Evolutionary conservation across 192 early-diverging fungal species (phyloP).

Genomic region (Gaertneriomyces semiglobifer): DNA sequence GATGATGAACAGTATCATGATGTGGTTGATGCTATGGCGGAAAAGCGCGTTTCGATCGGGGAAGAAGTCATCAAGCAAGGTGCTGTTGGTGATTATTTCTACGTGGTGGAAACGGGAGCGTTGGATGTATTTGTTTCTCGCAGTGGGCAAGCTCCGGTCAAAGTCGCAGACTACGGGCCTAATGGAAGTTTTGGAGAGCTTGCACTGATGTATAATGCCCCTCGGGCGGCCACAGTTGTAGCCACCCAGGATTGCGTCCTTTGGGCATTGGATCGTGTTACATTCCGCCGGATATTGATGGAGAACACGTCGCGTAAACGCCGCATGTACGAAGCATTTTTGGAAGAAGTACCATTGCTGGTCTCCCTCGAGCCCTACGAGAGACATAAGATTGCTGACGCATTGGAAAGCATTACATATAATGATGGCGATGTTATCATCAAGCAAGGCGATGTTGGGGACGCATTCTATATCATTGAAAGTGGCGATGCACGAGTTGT

Average conservation of each 20-base stretch:
- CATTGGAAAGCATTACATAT: constrained; percentile 88
- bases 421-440: constrained; percentile 80
- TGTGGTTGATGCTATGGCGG: constrained; percentile 94
- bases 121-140: constrained; percentile 87
- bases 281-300: constrained; percentile 96
- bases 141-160: constrained; percentile 57
- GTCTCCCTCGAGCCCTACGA: constrained; percentile 91
- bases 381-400: constrained; percentile 98
- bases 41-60: constrained; percentile 68
- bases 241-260: constrained; percentile 80
- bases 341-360: constrained; percentile 88
- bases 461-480: constrained; percentile 96
- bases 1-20: constrained; percentile 95
- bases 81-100: constrained; percentile 95
- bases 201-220: constrained; percentile 99
- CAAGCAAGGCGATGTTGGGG: constrained; percentile 87
- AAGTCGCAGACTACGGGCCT: constrained; percentile 75
- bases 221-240: constrained; percentile 91
- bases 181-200: constrained; percentile 97
- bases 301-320: constrained; percentile 94
- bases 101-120: constrained; percentile 91
- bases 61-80: constrained; percentile 90
- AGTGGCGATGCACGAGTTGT: constrained; percentile 79
- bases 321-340: constrained; percentile 92
- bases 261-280: constrained; percentile 97